Base-by-base conservation (phyloP, 768 basidiomycete species). In the Daedaleopsis sinensis region DNA sequence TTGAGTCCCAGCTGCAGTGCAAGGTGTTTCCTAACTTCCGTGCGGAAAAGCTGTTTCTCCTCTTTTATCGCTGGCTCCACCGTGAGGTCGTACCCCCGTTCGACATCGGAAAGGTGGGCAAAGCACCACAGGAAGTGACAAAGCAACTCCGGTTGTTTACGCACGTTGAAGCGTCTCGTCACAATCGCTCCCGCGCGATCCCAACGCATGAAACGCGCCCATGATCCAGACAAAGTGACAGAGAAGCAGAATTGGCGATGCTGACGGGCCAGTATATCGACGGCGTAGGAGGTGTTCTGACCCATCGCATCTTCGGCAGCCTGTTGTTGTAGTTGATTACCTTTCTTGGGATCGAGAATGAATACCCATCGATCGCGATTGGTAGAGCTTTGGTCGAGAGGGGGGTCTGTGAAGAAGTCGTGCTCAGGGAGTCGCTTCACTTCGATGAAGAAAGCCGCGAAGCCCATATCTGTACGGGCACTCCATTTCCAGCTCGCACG, bases 111-210 rank as follows among this genome's bases (percentile, higher is more conserved):
- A 1, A 67, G 49, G 18, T 65, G 55, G 13, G 63, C 43, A 57
- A 74, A 76, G 3, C 68, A 68, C 68, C 69, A 72, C 9, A 78
- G 53, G 57, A 76, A 78, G 4, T 71, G 65, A 11, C 67, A 61
- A 1, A 79, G 63, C 0, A 58, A 21, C 12, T 61, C 39, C 11
- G 66, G 64, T 0, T 71, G n/a, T 5, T 61, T 11, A 5, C 55
- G 50, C 32, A 69, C 68, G 48, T 72, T 58, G 65, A 78, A 75
- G 0, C 52, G n/a, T 24, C 61, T 57, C 0, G 75, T 65, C 6
- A 76, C 73, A 15, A 78, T 63, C 0, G 62, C 66, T 8, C 74
- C 78, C 2, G 73, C 62, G 3, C 76, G 70, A 55, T 79, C 78
- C 62, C 70, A 68, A 5, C 71, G 68, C 19, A 79, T 65, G 38